phyloP scores from a whole-genome alignment of 805 yeast species.

The Vanderwaltozyma tropicalis region DNA sequence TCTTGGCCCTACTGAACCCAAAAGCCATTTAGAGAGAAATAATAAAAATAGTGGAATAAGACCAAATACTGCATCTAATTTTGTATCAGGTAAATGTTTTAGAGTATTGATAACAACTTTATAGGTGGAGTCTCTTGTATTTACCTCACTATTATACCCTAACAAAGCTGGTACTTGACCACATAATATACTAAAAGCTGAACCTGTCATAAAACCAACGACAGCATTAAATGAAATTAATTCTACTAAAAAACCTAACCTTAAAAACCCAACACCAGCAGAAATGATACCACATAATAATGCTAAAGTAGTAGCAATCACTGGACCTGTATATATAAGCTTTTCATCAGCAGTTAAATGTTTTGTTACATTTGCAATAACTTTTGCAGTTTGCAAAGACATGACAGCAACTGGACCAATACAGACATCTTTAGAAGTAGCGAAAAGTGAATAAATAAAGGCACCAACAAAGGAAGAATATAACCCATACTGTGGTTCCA shows the following conservation, averaged over 20 bases:
- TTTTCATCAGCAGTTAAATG: constrained; percentile 33
- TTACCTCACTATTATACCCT: constrained; percentile 60
- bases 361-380: constrained; percentile 51
- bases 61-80: constrained; percentile 83
- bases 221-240: constrained; percentile 87
- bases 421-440: constrained; percentile 90
- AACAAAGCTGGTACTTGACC: constrained; percentile 84
- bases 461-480: constrained; percentile 91
- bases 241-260: constrained; percentile 83
- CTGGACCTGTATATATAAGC: constrained; percentile 41
- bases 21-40: constrained; percentile 57
- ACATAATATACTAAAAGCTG: constrained; percentile 68
- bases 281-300: constrained; percentile 81
- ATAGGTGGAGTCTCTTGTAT: constrained; percentile 66
- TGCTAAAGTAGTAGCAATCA: constrained; percentile 70
- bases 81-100: constrained; percentile 58
- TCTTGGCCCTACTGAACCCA: constrained; percentile 46
- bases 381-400: constrained; percentile 78
- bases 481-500: constrained; percentile 75
- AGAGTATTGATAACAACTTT: constrained; percentile 58
- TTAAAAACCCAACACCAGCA: constrained; percentile 66
- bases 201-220: constrained; percentile 90
- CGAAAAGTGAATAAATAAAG: constrained; percentile 77
- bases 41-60: constrained; percentile 62
- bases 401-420: constrained; percentile 97